Conservation (phyloP, 768 basidiomycete species). For the Trametes cingulata region DNA sequence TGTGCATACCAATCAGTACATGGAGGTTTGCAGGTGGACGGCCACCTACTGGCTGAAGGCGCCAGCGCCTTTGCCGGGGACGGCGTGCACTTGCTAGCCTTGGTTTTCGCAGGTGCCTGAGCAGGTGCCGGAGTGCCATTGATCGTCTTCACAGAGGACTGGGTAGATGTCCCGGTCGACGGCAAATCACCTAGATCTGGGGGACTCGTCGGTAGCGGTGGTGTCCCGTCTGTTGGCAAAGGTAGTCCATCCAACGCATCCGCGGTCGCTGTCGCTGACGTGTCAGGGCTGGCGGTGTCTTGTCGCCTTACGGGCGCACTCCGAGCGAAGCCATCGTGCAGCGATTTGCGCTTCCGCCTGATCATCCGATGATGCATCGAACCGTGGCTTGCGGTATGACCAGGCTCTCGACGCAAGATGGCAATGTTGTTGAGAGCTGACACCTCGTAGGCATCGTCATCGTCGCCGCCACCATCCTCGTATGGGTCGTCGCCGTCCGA, state of each 20-base stretch:
- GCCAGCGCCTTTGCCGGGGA: slow-evolving; percentile 49
- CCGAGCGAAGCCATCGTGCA: not conserved
- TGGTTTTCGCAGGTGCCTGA: slow-evolving; percentile 29
- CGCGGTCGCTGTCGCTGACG: not conserved
- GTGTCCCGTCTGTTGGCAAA: slow-evolving; percentile 1
- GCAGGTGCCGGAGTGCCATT: slow-evolving; percentile 36
- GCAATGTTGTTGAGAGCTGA: not conserved
- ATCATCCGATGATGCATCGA: slow-evolving; percentile 22
- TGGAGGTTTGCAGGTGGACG: not conserved
- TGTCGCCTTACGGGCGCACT: not conserved
- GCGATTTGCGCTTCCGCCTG: slow-evolving; percentile 1
- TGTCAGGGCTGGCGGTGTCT: not conserved
- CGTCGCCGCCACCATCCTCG: slow-evolving; percentile 7
- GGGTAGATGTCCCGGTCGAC: not conserved
- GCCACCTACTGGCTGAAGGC: slow-evolving; percentile 50
- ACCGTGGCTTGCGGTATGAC: not conserved
- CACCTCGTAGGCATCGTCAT: slow-evolving; percentile 12
- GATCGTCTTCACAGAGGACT: slow-evolving; percentile 19
- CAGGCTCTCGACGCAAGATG: not conserved
- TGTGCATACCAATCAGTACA: not conserved
- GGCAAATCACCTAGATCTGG: not conserved
- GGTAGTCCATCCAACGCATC: not conserved
- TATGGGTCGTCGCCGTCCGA: slow-evolving; percentile 11
- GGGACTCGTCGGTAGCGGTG: slow-evolving; percentile 8
- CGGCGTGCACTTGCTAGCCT: slow-evolving; percentile 41